Percentiles rank a stretch among this genome's conserved stretches.
These are phyloP conservation scores for Malus domestica DNA, from an alignment of 306 rosid species.

Conservation along the genomic window DNA sequence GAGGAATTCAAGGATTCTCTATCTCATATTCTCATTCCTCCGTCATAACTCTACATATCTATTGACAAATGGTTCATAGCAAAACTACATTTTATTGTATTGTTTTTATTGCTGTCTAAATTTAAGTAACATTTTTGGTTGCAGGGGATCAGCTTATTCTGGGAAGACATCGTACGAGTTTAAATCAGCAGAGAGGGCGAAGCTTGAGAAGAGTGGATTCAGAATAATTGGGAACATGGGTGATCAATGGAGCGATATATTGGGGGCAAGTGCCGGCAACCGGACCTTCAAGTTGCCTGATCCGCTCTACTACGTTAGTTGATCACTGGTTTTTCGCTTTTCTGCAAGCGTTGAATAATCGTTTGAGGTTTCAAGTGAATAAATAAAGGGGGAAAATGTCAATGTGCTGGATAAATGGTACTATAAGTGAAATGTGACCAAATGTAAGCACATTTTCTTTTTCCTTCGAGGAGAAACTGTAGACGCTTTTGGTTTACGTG, in stretches of 20 bases:
- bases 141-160: slow-evolving; percentile 18
- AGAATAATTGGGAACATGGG: slow-evolving; percentile 54
- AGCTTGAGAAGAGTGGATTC: slow-evolving; percentile 34
- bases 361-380: neutral
- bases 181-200: slow-evolving; percentile 42
- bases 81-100: neutral
- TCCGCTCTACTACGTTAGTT: slow-evolving; percentile 53
- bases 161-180: slow-evolving; percentile 30
- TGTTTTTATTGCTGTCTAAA: neutral
- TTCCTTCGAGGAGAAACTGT: too few relatives aligned
- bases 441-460: neutral
- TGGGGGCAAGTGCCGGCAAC: slow-evolving; percentile 33
- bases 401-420: neutral
- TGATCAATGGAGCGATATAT: slow-evolving; percentile 65
- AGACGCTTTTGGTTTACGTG: too few relatives aligned
- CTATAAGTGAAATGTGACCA: neutral
- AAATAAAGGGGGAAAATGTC: neutral
- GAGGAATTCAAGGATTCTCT: too few relatives aligned
- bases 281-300: slow-evolving; percentile 67
- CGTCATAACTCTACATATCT: too few relatives aligned
- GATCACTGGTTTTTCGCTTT: neutral
- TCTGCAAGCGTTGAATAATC: neutral
- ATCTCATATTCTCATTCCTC: too few relatives aligned
- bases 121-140: neutral
- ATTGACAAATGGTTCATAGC: neutral